Evolutionary conservation across 495 filamentous ascomycete genomes (phyloP), one percentile per base, ranked within the genome.

Genomic region (Letharia columbiana): DNA sequence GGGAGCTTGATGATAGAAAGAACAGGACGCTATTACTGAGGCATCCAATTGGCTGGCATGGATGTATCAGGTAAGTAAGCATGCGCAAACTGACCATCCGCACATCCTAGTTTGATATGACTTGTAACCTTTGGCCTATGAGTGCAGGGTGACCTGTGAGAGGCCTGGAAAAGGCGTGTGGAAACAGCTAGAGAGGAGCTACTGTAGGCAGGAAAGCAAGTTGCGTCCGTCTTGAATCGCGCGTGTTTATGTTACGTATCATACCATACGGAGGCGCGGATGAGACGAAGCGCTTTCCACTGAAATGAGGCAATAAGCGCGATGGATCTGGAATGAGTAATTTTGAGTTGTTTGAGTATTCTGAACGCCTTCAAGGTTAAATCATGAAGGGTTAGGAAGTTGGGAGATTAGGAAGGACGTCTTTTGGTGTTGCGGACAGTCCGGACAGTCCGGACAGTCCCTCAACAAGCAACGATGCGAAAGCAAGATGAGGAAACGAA

Each of bases 151-250:
- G 61, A 54, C 42, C 40, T 42, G 52, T 58, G 49, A 59, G 33
- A 63, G 66, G 54, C 9, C 31, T 49, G 61, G 35, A 41, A 39
- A 37, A 49, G 58, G 28, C 58, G 52, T 59, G 42, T 62, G 58
- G 58, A 54, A 49, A 41, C 58, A 44, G 37, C 66, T 67, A 67
- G 56, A 57, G 33, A 62, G 54, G 47, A 68, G 63, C 69, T 70
- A 70, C 66, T 70, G 69, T 70, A 70, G 66, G 62, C 42, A 68
- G 62, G 45, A 61, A 63, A 58, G 62, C 69, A 63, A 59, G 60
- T 35, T 66, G 52, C 60, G 42, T 61, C 64, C 47, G 42, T 61
- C 64, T 40, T 64, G 56, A 63, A 37, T 66, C 66, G 69, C 60
- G 50, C 67, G 49, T 68, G 44, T 70, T 49, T 8, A 17, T 37